These are phyloP conservation scores for Cercophora newfieldiana DNA, from an alignment of 495 filamentous ascomycete genomes.

Conservation along the genomic window DNA sequence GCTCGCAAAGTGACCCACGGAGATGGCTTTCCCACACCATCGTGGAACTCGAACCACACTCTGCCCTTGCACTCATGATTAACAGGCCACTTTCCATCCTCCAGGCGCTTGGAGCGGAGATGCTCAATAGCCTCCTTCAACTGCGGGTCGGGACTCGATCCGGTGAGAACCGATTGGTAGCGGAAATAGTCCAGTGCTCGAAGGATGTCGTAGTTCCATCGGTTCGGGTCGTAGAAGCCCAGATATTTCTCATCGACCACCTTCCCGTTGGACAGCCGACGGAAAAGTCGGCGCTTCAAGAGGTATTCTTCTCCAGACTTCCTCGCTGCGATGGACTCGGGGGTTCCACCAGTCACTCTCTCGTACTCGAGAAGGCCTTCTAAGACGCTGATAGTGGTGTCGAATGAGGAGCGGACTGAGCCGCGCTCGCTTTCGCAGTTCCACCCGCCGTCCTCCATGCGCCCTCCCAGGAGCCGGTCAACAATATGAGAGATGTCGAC, in stretches of 20 bases:
- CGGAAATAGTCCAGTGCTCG: conserved; percentile 4
- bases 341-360: background rate
- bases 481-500: background rate
- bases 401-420: conserved; percentile 1
- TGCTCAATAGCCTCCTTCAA: background rate
- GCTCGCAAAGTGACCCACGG: conserved; percentile 3
- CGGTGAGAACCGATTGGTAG: background rate
- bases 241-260: background rate
- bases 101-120: background rate
- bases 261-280: background rate
- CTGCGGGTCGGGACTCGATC: background rate
- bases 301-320: conserved; percentile 10
- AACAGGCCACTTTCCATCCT: background rate
- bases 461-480: background rate
- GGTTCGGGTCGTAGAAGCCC: background rate
- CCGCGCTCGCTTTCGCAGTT: conserved; percentile 1
- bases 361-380: conserved; percentile 2
- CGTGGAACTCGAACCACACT: background rate
- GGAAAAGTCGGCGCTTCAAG: background rate
- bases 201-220: background rate
- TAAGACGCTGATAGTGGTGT: conserved; percentile 1
- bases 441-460: background rate
- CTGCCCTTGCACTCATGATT: background rate
- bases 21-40: background rate
- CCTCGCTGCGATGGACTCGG: background rate